phyloP scores from a whole-genome alignment of 495 filamentous ascomycete genomes.

The Eremomyces bilateralis region DNA sequence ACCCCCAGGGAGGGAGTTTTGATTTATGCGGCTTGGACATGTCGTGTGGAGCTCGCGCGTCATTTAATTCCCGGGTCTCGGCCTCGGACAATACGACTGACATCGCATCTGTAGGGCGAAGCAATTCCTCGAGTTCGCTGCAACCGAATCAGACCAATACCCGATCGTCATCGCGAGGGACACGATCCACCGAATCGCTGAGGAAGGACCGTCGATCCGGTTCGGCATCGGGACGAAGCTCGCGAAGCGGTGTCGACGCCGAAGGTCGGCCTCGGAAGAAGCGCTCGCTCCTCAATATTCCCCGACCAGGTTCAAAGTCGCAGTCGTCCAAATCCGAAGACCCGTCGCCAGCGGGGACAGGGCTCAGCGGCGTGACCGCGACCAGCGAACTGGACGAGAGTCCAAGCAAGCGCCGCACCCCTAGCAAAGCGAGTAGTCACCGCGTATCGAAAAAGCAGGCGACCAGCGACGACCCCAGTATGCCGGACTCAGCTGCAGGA shows the following conservation, averaged over 20 bases:
- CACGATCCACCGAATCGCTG: conserved; percentile 5
- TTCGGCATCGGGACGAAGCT: conserved; percentile 6
- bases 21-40: not conserved
- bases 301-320: no score
- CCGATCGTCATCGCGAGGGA: conserved; percentile 9
- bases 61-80: not conserved
- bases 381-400: conserved; percentile 36
- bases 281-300: conserved; percentile 12
- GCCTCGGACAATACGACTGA: not conserved
- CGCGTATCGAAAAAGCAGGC: conserved; percentile 25
- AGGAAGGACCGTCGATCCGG: conserved; percentile 1
- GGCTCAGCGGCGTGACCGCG: conserved; percentile 41
- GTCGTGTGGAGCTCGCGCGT: not conserved
- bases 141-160: not conserved
- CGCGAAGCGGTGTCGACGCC: conserved; percentile 2
- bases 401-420: conserved; percentile 44
- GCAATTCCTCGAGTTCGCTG: not conserved
- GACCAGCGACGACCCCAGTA: conserved; percentile 12
- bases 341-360: conserved; percentile 21
- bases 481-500: no score
- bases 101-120: not conserved
- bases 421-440: conserved; percentile 44
- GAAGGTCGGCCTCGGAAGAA: conserved; percentile 10
- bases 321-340: conserved; percentile 6
- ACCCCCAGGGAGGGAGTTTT: not conserved